A percentile compares a stretch with the other conserved stretches of the same genome.
Conservation (phyloP, 2,329 filamentous ascomycete genomes). For the Ophiocordyceps sinensis region DNA sequence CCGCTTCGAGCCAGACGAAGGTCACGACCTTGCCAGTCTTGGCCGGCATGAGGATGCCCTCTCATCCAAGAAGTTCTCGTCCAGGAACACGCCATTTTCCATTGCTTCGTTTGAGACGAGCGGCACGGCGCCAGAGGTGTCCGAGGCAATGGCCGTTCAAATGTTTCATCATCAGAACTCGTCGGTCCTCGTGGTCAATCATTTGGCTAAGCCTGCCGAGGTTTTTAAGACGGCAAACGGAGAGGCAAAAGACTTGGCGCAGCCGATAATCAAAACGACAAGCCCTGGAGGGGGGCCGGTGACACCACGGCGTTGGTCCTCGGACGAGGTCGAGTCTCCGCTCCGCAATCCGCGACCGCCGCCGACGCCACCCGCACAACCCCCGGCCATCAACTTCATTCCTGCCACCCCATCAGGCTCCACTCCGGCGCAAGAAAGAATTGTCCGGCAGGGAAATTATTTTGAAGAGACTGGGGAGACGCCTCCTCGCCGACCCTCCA, state of each 20-base stretch:
- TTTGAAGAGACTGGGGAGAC: conserved; percentile 32
- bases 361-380: conserved; percentile 32
- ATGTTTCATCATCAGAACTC: conserved; percentile 52
- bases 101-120: conserved; percentile 46
- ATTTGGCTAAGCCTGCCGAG: conserved; percentile 35
- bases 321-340: conserved; percentile 45
- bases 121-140: conserved; percentile 46
- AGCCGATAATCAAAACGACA: conserved; percentile 23
- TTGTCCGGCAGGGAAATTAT: conserved; percentile 37
- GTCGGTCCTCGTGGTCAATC: conserved; percentile 45
- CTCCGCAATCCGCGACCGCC: conserved; percentile 47
- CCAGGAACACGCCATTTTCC: conserved; percentile 48
- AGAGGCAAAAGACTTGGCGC: conserved; percentile 11
- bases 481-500: conserved; percentile 30
- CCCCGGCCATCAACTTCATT: conserved; percentile 40
- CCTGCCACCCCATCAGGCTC: conserved; percentile 47
- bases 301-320: conserved; percentile 35
- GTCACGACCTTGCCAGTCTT: conserved; percentile 21
- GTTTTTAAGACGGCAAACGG: conserved; percentile 20
- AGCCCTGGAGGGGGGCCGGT: conserved; percentile 26
- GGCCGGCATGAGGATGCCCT: conserved; percentile 40
- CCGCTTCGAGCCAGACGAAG: conserved; percentile 19
- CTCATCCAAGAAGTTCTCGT: conserved; percentile 36
- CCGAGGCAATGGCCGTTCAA: conserved; percentile 46
- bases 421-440: conserved; percentile 39